Conservation (phyloP, 768 basidiomycete genomes). For the Fibroporia radiculosa region DNA sequence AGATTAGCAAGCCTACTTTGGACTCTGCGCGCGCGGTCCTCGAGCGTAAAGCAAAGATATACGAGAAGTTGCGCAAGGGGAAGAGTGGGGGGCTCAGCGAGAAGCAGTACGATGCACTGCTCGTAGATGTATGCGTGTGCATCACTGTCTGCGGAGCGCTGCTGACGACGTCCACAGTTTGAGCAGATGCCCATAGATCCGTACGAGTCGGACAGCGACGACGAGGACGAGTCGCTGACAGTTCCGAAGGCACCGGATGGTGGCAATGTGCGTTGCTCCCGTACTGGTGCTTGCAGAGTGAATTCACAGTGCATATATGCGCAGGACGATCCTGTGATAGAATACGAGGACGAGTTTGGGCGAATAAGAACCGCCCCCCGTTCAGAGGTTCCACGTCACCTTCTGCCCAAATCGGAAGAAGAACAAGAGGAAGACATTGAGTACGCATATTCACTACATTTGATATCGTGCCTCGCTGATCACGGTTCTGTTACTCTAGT, state of each 20-base stretch:
- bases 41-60: conserved; percentile 73
- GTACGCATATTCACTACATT: conserved; percentile 22
- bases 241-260: conserved; percentile 40
- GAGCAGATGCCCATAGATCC: conserved; percentile 46
- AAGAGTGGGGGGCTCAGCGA: conserved; percentile 74
- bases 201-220: conserved; percentile 66
- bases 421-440: conserved; percentile 43
- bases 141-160: neutral
- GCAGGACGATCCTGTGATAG: conserved; percentile 71
- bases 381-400: conserved; percentile 71
- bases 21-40: conserved; percentile 66
- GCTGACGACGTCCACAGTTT: conserved; percentile 39
- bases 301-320: neutral
- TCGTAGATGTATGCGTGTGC: conserved; percentile 62
- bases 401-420: conserved; percentile 39
- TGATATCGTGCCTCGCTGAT: neutral
- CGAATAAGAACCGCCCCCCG: conserved; percentile 58
- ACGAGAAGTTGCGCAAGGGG: conserved; percentile 71
- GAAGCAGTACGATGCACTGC: conserved; percentile 58
- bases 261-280: conserved; percentile 31
- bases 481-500: conserved; percentile 7
- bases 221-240: conserved; percentile 69
- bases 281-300: too few relatives aligned
- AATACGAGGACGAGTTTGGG: conserved; percentile 86
- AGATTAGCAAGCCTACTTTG: conserved; percentile 56